Base-by-base conservation (phyloP, 2,329 filamentous ascomycete species). In the Pyrenophora tritici-repentis region DNA sequence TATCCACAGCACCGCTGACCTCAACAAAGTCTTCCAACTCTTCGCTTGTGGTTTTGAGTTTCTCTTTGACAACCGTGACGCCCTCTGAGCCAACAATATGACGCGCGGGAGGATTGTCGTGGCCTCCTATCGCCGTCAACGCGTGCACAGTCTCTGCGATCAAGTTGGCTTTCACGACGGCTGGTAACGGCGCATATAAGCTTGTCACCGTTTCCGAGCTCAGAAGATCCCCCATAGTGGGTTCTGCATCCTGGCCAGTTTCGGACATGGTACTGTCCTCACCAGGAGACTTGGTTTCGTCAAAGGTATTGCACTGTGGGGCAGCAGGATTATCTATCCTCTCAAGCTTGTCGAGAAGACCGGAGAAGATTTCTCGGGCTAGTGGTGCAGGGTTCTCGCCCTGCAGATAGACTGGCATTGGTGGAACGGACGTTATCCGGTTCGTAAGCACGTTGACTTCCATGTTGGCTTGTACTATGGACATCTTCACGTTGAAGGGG, bases 21-120 rank as follows among this genome's bases (percentile, higher is more conserved):
- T 96, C 91, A 22, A 96, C 88, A 73, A 97, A 97, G 62, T 97
- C 94, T 73, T 97, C 94, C 49, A 97, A 77, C 76, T 97, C 94
- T 72, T 97, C 92, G 57, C 91, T 96, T 2, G 97, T 90, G 2
- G 91, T 97, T 78, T 95, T 96, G 48, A 99, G 78, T 76, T 97
- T 97, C 76, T 97, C 94, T 72, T 93, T 95, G 33, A 97, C 93
- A 34, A 89, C 89, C 5, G 85, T 82, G 10, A 93, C 88, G 0
- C 90, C 93, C 73, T 97, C 94, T 47, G 88, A 85, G 0, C 94
- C 93, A 2, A 97, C 92, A 65, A 97, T 97, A 71, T 97, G 93
- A 26, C 94, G 81, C 1, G 91, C 90, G 0, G 94, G 94, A 1
- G 94, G 94, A 71, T 97, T 97, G 70, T 97, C 92, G 71, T 97